These are phyloP conservation scores for Colletotrichum filicis DNA, from an alignment of 2,329 filamentous ascomycete genomes.

Conservation along the genomic window DNA sequence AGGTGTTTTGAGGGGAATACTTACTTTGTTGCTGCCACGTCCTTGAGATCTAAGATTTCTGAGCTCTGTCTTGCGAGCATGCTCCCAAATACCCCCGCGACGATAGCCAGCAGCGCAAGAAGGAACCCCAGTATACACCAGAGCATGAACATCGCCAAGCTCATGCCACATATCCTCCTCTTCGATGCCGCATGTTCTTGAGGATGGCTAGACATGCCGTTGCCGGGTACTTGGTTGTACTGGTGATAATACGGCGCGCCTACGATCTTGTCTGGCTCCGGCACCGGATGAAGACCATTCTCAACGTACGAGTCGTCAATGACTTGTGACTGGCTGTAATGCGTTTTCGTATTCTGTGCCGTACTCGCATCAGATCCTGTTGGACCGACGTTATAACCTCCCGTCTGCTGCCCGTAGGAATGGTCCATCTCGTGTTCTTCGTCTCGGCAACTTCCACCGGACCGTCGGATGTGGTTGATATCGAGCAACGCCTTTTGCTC, in stretches of 20 bases:
- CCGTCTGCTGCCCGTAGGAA: background rate
- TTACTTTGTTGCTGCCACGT: background rate
- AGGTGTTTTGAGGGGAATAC: background rate
- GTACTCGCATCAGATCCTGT: background rate
- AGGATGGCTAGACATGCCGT: background rate
- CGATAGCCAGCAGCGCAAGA: background rate
- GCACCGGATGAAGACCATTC: slow-evolving; percentile 19
- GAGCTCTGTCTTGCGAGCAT: slow-evolving; percentile 17
- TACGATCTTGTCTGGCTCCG: slow-evolving; percentile 9
- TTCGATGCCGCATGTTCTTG: background rate
- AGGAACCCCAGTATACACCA: slow-evolving; percentile 11
- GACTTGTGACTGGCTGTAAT: background rate
- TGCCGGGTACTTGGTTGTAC: background rate
- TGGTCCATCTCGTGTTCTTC: background rate
- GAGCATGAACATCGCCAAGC: background rate
- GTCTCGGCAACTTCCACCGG: background rate
- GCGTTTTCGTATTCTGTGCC: background rate
- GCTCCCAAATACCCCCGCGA: slow-evolving; percentile 10
- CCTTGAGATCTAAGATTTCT: slow-evolving; percentile 8
- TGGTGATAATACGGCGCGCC: background rate
- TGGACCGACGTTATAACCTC: background rate
- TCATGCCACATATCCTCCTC: slow-evolving; percentile 13
- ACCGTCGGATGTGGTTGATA: background rate
- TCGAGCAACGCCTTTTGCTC: background rate
- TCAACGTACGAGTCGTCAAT: slow-evolving; percentile 5